phyloP scores from a whole-genome alignment of 108 stramenopile species.

The Cyclostephanos tholiformis region DNA sequence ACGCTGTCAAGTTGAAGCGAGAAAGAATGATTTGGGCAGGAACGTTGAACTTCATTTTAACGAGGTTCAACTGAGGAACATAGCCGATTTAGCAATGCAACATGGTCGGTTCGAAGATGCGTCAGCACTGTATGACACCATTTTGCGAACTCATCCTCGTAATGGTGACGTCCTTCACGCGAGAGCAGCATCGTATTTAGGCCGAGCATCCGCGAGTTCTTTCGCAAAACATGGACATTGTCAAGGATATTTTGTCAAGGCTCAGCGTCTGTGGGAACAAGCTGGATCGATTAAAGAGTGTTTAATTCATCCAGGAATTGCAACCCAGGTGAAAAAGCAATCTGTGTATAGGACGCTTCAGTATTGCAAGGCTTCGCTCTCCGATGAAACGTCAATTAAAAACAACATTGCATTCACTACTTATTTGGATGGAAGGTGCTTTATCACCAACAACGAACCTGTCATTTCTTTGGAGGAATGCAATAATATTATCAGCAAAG shows the following conservation, averaged over 20 bases:
- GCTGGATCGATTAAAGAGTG: constrained; percentile 33
- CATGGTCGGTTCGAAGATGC: constrained; percentile 59
- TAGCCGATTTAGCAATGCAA: constrained; percentile 71
- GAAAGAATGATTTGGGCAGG: neutral
- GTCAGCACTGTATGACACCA: constrained; percentile 43
- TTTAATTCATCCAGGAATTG: constrained; percentile 55
- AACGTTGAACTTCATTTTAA: constrained; percentile 2
- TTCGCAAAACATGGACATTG: constrained; percentile 60
- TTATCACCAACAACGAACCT: constrained; percentile 42
- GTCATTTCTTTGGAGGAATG: constrained; percentile 53
- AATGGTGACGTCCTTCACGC: constrained; percentile 50
- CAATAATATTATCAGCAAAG: constrained; percentile 54
- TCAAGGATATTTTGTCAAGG: constrained; percentile 53
- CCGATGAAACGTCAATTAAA: neutral
- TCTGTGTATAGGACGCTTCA: constrained; percentile 47
- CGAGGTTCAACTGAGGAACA: constrained; percentile 27
- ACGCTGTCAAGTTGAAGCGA: constrained; percentile 42
- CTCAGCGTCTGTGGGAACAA: constrained; percentile 72
- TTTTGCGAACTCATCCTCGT: constrained; percentile 26
- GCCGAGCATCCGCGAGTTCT: constrained; percentile 24
- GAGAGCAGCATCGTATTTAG: constrained; percentile 42
- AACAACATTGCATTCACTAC: constrained; percentile 17
- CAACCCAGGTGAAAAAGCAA: constrained; percentile 63
- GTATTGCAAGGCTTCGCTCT: neutral
- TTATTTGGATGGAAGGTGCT: constrained; percentile 38